These are phyloP conservation scores for Penicillium odoratum DNA, from an alignment of 495 filamentous ascomycete species.

Conservation along the genomic window DNA sequence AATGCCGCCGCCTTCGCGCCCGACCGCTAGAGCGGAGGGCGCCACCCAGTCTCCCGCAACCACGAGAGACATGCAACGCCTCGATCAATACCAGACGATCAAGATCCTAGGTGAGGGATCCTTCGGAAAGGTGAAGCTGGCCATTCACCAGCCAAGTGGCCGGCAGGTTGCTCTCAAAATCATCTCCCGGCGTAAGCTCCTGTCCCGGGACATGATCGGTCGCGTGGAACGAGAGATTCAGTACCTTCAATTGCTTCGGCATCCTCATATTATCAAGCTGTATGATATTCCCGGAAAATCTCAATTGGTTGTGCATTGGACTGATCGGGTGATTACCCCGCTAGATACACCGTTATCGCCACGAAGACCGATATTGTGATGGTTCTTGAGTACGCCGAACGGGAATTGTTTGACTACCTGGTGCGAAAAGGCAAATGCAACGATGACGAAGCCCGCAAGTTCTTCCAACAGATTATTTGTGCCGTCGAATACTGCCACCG, in stretches of 20 bases:
- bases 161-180: conserved; percentile 98
- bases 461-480: conserved; percentile 99
- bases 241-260: conserved; percentile 90
- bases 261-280: conserved; percentile 99
- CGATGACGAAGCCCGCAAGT: conserved; percentile 86
- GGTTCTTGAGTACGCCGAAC: conserved; percentile 96
- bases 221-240: conserved; percentile 97
- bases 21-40: conserved; percentile 35
- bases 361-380: conserved; percentile 93
- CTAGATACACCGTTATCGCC: conserved; percentile 92
- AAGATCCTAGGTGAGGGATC: conserved; percentile 93
- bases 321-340: conserved; percentile 17
- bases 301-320: conserved; percentile 3
- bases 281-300: conserved; percentile 33
- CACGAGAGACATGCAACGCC: conserved; percentile 65
- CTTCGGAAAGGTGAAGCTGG: conserved; percentile 98
- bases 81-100: conserved; percentile 87
- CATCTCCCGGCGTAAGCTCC: conserved; percentile 90
- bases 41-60: conserved; percentile 45
- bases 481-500: conserved; percentile 98
- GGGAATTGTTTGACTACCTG: conserved; percentile 96
- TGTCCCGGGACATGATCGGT: conserved; percentile 95
- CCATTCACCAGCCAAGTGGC: conserved; percentile 82
- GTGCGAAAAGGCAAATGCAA: conserved; percentile 86
- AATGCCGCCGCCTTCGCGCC: conserved; percentile 49